Evolutionary conservation across 2,329 filamentous ascomycete species (phyloP).

Genomic region (Ascosphaera acerosa): DNA sequence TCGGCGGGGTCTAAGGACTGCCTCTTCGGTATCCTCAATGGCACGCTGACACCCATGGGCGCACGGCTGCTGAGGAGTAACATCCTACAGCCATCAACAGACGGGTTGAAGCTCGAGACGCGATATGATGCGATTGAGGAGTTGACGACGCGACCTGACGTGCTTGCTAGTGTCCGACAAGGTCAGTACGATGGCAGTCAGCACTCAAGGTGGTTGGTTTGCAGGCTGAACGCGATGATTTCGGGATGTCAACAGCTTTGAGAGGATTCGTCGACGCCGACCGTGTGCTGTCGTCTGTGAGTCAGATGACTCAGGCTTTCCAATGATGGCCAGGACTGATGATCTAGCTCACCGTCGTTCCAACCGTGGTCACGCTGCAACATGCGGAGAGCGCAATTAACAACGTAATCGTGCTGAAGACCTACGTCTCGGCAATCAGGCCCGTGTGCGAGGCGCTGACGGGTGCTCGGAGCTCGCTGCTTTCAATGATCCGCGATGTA

Average conservation of each 20-base stretch:
- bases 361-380: slow-evolving; percentile 36
- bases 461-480: slow-evolving; percentile 35
- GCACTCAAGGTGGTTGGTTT: too few relatives aligned
- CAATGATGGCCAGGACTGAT: slow-evolving; percentile 6
- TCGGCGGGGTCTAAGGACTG: slow-evolving; percentile 55
- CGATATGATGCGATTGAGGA: slow-evolving; percentile 71
- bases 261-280: slow-evolving; percentile 58
- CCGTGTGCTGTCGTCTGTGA: slow-evolving; percentile 47
- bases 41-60: slow-evolving; percentile 75
- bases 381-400: slow-evolving; percentile 63
- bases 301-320: slow-evolving; percentile 4
- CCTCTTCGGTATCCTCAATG: slow-evolving; percentile 62
- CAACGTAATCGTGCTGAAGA: slow-evolving; percentile 64
- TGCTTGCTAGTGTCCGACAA: slow-evolving; percentile 53
- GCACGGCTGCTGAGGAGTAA: slow-evolving; percentile 58
- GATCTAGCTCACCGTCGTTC: slow-evolving; percentile 46
- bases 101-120: slow-evolving; percentile 36
- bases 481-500: slow-evolving; percentile 40
- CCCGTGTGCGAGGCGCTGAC: slow-evolving; percentile 42
- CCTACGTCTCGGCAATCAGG: slow-evolving; percentile 44
- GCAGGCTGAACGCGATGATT: too few relatives aligned
- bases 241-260: slow-evolving; percentile 27
- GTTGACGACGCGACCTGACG: slow-evolving; percentile 53
- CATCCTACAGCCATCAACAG: slow-evolving; percentile 68
- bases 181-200: slow-evolving; percentile 27